Base-by-base conservation (phyloP, 208 protist species). In the Leishmania guyanensis region DNA sequence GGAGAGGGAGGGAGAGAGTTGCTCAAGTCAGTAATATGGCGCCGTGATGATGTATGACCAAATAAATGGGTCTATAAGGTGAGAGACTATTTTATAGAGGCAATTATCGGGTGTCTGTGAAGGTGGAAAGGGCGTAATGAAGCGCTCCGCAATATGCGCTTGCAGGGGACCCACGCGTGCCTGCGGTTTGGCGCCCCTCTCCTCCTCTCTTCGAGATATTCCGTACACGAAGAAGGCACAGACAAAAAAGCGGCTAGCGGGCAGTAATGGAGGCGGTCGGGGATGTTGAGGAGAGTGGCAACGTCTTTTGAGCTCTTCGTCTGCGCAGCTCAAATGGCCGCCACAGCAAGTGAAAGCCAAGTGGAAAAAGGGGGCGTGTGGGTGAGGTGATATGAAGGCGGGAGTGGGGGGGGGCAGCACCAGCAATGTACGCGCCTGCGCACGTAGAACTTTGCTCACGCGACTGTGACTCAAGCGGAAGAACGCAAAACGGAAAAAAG, bases 1-100 rank as follows among this genome's bases (percentile, higher is more conserved):
- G n/a, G 22, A 10, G 68, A 73, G 46, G 46, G 75, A 79, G 48
- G 9, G 76, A 86, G 66, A 51, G 69, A 83, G 58, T 16, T 29
- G 66, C 58, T 16, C 58, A 64, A 22, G 62, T 66, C 29, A 14
- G 62, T 20, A 66, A 66, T 68, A 48, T 62, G 9, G 12, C 22
- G 14, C 8, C 26, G 2, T 22, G 64, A 39, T 20, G 33, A 65
- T 10, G 33, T 10, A 17, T 64, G 29, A 39, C 9, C n/a, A 36
- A 66, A 66, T 8, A 65, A 36, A 16, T 10, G 17, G 6, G 46
- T 70, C 46, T 48, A n/a, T 43, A 68, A 48, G 12, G 20, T 50
- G 26, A 48, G 56, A 62, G 22, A 62, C 56, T 62, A 62, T 62
- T n/a, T 62, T 29, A 51, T 72, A 72, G 46, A 10, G 46, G 3